Conservation (phyloP, 2,329 filamentous ascomycete species). For the Beauveria sp. region DNA sequence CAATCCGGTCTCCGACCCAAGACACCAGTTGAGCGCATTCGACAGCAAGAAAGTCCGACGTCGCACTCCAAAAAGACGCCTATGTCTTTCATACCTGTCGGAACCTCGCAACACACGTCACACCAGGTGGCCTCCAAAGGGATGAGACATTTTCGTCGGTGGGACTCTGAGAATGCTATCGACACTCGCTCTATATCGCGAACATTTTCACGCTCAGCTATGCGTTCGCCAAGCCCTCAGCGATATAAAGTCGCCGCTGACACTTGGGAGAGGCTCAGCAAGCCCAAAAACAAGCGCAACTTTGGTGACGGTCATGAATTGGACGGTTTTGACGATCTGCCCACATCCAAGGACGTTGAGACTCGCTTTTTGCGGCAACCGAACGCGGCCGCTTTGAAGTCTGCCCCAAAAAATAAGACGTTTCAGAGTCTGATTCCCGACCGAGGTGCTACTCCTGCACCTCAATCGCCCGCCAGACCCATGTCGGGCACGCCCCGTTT, state of each 20-base stretch:
- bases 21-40: constrained; percentile 60
- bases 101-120: constrained; percentile 63
- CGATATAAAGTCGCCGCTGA: constrained; percentile 39
- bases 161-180: constrained; percentile 67
- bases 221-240: constrained; percentile 54
- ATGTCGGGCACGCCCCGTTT: constrained; percentile 49
- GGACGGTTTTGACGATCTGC: constrained; percentile 89
- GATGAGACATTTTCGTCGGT: constrained; percentile 65
- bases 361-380: constrained; percentile 78
- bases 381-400: constrained; percentile 59
- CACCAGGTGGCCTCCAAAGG: constrained; percentile 70
- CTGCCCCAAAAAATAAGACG: constrained; percentile 47
- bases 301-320: constrained; percentile 93
- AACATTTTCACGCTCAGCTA: constrained; percentile 48
- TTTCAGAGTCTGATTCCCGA: constrained; percentile 49
- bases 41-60: constrained; percentile 43
- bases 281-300: constrained; percentile 47
- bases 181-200: constrained; percentile 52
- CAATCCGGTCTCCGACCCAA: constrained; percentile 53
- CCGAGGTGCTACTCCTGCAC: constrained; percentile 43
- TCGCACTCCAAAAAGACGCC: constrained; percentile 51
- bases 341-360: constrained; percentile 76
- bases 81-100: constrained; percentile 72
- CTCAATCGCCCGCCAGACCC: constrained; percentile 49
- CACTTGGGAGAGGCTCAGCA: constrained; percentile 61